These are phyloP conservation scores for Hypericum perforatum DNA, from an alignment of 345 rosid species.

Conservation along the genomic window DNA sequence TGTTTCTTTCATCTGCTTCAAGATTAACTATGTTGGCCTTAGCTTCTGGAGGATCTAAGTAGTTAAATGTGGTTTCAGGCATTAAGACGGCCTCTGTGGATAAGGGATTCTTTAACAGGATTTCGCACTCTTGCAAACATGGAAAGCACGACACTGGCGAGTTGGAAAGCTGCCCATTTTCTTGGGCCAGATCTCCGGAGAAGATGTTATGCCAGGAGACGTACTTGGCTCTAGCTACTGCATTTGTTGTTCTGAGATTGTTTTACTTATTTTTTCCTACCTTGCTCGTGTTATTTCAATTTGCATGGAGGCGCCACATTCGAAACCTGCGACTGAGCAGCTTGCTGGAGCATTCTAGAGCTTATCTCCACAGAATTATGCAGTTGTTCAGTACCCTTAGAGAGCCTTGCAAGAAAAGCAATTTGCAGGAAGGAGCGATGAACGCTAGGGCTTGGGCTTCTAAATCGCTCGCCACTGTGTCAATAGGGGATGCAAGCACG, in stretches of 20 bases:
- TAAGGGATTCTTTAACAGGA: slow-evolving; percentile 29
- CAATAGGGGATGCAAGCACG: slow-evolving; percentile 74
- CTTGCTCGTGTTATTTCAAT: slow-evolving; percentile 27
- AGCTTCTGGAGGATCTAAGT: too few relatives aligned
- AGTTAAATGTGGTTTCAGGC: slow-evolving; percentile 26
- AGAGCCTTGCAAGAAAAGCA: slow-evolving; percentile 79
- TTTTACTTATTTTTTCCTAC: slow-evolving; percentile 47
- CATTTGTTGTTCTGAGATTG: slow-evolving; percentile 58
- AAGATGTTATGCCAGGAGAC: slow-evolving; percentile 77
- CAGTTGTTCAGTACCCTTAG: slow-evolving; percentile 45
- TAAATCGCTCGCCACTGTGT: slow-evolving; percentile 84
- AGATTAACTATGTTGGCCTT: too few relatives aligned
- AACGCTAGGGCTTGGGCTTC: slow-evolving; percentile 92
- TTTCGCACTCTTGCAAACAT: slow-evolving; percentile 25
- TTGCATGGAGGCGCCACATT: slow-evolving; percentile 40
- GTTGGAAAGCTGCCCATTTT: slow-evolving; percentile 78
- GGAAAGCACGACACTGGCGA: slow-evolving; percentile 40
- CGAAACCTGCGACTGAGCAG: slow-evolving; percentile 39
- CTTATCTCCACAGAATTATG: slow-evolving; percentile 43
- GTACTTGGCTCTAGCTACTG: slow-evolving; percentile 57
- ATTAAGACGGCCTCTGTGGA: slow-evolving; percentile 36
- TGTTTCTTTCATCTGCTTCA: too few relatives aligned
- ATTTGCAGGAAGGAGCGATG: slow-evolving; percentile 84
- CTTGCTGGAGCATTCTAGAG: slow-evolving; percentile 52
- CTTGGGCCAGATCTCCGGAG: slow-evolving; percentile 97